Evolutionary conservation across 345 rosid species (phyloP).

Genomic region (Eucalyptus cladocalyx): DNA sequence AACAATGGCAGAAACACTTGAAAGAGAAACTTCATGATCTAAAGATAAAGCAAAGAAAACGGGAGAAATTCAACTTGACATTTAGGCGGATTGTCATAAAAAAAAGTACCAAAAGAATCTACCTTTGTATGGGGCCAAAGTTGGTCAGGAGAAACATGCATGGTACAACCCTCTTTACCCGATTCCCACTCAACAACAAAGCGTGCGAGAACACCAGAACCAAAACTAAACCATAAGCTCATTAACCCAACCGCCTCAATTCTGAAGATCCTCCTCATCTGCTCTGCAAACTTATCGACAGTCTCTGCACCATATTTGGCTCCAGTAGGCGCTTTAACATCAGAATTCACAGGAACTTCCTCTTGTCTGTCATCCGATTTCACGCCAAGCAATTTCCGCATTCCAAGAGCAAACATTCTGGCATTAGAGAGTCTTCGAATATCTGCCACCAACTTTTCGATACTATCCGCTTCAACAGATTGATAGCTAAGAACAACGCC

Average conservation of each 20-base stretch:
- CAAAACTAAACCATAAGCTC: constrained; percentile 98
- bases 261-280: constrained; percentile 81
- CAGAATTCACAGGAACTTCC: constrained; percentile 34
- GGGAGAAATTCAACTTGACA: not conserved
- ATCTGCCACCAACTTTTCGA: constrained; percentile 89
- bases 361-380: constrained; percentile 71
- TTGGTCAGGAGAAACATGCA: constrained; percentile 99
- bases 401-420: constrained; percentile 88
- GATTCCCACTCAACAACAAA: constrained; percentile 99
- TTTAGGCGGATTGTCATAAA: not conserved
- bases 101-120: not conserved
- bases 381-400: constrained; percentile 88
- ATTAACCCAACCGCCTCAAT: constrained; percentile 93
- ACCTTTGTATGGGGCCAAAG: constrained; percentile 99
- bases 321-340: constrained; percentile 38
- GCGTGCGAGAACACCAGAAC: constrained; percentile 80
- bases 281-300: constrained; percentile 66
- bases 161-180: constrained; percentile 94
- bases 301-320: constrained; percentile 55
- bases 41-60: not conserved
- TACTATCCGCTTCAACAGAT: constrained; percentile 85
- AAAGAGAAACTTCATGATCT: not conserved
- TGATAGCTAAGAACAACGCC: constrained; percentile 94
- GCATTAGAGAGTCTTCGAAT: constrained; percentile 92
- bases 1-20: not conserved